Evolutionary conservation across 1,284 basidiomycete genomes (phyloP).

Genomic region (Leccinum pachyderme): DNA sequence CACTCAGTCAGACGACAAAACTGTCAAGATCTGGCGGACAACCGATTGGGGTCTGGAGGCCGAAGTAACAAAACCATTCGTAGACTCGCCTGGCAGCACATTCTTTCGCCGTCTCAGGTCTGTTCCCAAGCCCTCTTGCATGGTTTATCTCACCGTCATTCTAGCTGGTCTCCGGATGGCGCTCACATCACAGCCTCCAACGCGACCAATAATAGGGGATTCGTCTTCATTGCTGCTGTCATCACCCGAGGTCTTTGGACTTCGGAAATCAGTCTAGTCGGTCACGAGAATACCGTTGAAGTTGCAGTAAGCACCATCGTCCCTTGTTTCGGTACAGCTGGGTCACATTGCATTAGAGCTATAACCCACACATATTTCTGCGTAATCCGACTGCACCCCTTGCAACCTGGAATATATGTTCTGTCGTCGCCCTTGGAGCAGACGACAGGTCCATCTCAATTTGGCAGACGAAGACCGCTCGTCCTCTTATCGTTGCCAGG

Average conservation of each 20-base stretch:
- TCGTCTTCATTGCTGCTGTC: constrained; percentile 96
- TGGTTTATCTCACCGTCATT: constrained; percentile 2
- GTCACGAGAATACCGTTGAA: constrained; percentile 97
- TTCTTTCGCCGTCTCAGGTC: constrained; percentile 93
- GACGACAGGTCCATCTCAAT: constrained; percentile 88
- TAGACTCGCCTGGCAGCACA: constrained; percentile 90
- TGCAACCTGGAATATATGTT: constrained; percentile 75
- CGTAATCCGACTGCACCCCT: constrained; percentile 65
- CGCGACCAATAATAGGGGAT: constrained; percentile 92
- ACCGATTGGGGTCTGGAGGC: constrained; percentile 87
- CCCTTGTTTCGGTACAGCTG: constrained; percentile 12
- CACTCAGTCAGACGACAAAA: constrained; percentile 95
- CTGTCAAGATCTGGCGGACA: constrained; percentile 96
- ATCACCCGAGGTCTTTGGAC: constrained; percentile 87
- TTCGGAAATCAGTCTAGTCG: constrained; percentile 90
- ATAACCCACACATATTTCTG: constrained; percentile 91
- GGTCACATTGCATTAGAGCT: constrained; percentile 53
- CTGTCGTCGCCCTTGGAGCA: constrained; percentile 87
- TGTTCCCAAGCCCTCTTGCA: constrained; percentile 2
- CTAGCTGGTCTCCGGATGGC: constrained; percentile 98
- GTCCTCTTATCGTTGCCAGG: constrained; percentile 88
- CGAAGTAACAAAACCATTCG: constrained; percentile 86
- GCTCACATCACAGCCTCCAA: constrained; percentile 96
- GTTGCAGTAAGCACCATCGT: constrained; percentile 66
- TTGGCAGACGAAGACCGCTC: constrained; percentile 89